Percentiles rank a stretch among this genome's conserved stretches.
Evolutionary conservation across 2,329 filamentous ascomycete species (phyloP).

Genomic region (Xylaria sp.): DNA sequence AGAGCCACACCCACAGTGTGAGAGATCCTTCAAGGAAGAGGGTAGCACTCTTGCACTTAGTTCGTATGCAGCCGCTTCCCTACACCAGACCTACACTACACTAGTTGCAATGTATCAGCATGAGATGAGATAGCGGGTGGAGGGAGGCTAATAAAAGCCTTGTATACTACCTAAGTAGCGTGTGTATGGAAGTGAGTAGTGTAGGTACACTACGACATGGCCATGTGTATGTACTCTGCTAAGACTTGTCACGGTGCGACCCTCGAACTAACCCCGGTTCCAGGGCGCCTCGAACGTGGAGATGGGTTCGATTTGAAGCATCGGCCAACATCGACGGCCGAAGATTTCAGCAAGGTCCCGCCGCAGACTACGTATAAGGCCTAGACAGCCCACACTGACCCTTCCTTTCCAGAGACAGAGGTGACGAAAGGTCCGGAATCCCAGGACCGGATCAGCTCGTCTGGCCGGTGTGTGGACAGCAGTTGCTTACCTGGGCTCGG

Average conservation of each 20-base stretch:
- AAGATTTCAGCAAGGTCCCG: conserved; percentile 10
- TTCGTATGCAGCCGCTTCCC: conserved; percentile 31
- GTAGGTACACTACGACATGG: conserved; percentile 1
- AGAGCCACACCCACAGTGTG: conserved; percentile 36
- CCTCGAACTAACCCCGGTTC: conserved; percentile 28
- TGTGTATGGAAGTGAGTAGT: neutral
- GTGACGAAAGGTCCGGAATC: conserved; percentile 47
- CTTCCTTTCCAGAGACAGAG: conserved; percentile 30
- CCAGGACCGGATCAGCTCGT: conserved; percentile 46
- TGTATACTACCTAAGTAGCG: conserved; percentile 9
- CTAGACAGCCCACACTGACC: neutral
- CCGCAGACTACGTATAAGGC: neutral
- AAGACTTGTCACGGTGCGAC: conserved; percentile 18
- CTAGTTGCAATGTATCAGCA: conserved; percentile 26
- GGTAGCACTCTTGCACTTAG: conserved; percentile 32
- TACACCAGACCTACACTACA: conserved; percentile 17
- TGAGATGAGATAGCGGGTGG: conserved; percentile 33
- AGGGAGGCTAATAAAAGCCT: conserved; percentile 32
- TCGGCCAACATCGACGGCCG: neutral
- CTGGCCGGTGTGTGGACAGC: conserved; percentile 29
- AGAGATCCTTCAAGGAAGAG: conserved; percentile 32
- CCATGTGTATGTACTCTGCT: conserved; percentile 4
- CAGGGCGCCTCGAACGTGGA: conserved; percentile 26
- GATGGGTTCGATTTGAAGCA: conserved; percentile 19
- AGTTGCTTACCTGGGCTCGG: conserved; percentile 26